phyloP scores from a whole-genome alignment of 306 rosid genomes.

The Castanopsis chinensis region DNA sequence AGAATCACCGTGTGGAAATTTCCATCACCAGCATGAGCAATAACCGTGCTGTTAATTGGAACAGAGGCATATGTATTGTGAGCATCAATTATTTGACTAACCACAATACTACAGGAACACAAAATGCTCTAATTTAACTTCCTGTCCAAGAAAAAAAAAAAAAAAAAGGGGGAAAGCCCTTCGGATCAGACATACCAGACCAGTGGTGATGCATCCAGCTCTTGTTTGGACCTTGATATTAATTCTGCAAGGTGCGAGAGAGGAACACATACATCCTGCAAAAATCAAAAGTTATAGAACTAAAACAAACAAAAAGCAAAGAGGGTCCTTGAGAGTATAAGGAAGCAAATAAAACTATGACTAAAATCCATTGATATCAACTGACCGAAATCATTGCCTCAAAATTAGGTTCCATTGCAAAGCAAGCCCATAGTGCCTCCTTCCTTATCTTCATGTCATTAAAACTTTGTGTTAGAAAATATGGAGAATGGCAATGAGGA shows the following conservation, averaged over 20 bases:
- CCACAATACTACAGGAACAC: slow-evolving; percentile 12
- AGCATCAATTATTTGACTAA: slow-evolving; percentile 14
- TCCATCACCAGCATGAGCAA: slow-evolving; percentile 98
- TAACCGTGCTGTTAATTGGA: slow-evolving; percentile 59
- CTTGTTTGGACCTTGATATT: slow-evolving; percentile 76
- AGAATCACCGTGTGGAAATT: slow-evolving; percentile 85
- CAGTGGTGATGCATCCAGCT: slow-evolving; percentile 74
- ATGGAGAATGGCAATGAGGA: slow-evolving; percentile 12
- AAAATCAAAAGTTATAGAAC: slow-evolving; percentile 5
- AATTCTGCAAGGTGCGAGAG: slow-evolving; percentile 83
- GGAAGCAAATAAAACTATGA: slow-evolving; percentile 4
- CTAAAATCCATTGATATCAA: slow-evolving; percentile 6
- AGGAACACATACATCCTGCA: slow-evolving; percentile 95
- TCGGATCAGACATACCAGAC: slow-evolving; percentile 61
- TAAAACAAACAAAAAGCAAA: not conserved
- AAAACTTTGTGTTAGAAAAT: slow-evolving; percentile 24
- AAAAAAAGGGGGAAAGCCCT: slow-evolving; percentile 7
- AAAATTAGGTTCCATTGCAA: slow-evolving; percentile 70
- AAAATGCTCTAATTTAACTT: slow-evolving; percentile 1
- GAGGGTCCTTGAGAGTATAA: not conserved
- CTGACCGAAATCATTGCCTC: slow-evolving; percentile 88
- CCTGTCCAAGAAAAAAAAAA: slow-evolving; percentile 12
- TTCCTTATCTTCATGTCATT: slow-evolving; percentile 65
- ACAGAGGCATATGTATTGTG: slow-evolving; percentile 19
- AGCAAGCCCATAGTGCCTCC: slow-evolving; percentile 97